Evolutionary conservation across 352 stramenopile genomes (phyloP), one percentile per base, ranked within the genome.

Genomic region (Globisporangium barbulae): DNA sequence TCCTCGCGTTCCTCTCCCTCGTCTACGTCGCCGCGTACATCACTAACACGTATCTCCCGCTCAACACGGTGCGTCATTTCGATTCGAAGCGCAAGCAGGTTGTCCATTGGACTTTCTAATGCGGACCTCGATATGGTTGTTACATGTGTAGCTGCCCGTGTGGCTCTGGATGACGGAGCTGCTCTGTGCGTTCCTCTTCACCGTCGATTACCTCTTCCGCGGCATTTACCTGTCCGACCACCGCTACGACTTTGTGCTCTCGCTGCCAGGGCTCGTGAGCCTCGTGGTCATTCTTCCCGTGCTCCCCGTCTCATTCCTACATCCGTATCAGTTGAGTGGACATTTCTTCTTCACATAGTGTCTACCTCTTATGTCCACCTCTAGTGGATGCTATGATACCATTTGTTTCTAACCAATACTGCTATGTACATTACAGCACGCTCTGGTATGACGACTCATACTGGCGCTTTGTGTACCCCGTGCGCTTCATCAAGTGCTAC

Each of bases 401-500:
- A 19, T 0, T 10, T 4, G 28, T 42, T 33, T 52, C 33, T 48
- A 19, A 54, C 12, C 37, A 3, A 21, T 63, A 8, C 12, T 55
- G 61, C 8, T 54, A 25, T 41, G 37, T 66, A 5, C 28, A 22
- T 17, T 22, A 21, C 52, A 92, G 85, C 61, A 92, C 86, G 4
- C 72, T 93, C 17, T 94, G 86, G 86, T 90, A 90, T 44, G 81
- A 77, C 30, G 75, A 75, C 17, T 81, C 79, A 31, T 85, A 84
- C 73, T 93, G 83, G 83, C 81, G 84, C 48, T 95, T 95, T 53
- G 64, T 95, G 19, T 95, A 95, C 71, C 86, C 86, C 0, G 54
- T 85, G n/a, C 86, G 86, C 6, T 93, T 95, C 53, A 70, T 86
- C 67, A 90, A 93, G 75, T 90, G 83, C 63, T 95, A 95, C 67